These are phyloP conservation scores for Heritiera fomes DNA, from an alignment of 345 rosid species.

Conservation along the genomic window DNA sequence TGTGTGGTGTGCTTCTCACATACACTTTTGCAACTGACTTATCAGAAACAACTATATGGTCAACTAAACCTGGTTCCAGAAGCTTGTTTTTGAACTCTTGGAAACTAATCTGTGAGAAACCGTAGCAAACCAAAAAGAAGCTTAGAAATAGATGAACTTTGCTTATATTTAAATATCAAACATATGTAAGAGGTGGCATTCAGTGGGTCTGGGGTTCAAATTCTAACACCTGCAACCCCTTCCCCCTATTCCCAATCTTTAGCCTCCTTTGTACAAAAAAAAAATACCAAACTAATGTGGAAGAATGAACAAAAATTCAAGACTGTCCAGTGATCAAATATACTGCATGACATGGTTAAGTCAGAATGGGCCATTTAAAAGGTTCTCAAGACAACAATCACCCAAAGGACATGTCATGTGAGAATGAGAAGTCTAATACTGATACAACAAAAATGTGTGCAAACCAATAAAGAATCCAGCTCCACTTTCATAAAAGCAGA, in stretches of 20 bases:
- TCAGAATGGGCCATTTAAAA: background rate
- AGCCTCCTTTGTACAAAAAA: too few species aligned
- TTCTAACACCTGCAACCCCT: too few species aligned
- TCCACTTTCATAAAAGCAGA: too few species aligned
- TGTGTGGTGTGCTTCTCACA: slow-evolving; percentile 54
- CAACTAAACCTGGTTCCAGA: slow-evolving; percentile 93
- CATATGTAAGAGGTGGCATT: background rate
- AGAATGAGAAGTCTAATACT: background rate
- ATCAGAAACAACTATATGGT: slow-evolving; percentile 83
- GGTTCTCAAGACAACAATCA: background rate
- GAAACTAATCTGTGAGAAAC: slow-evolving; percentile 76
- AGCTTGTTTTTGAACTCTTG: slow-evolving; percentile 96
- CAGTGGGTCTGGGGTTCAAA: too few species aligned
- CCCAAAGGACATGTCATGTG: background rate
- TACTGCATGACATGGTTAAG: background rate
- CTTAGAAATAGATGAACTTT: background rate
- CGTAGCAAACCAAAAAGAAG: background rate
- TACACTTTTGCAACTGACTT: slow-evolving; percentile 91
- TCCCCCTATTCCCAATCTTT: too few species aligned
- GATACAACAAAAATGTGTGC: background rate
- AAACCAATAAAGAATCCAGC: background rate
- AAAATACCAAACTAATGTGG: background rate
- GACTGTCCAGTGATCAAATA: background rate
- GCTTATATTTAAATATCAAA: background rate
- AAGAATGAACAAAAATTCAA: background rate